These are phyloP conservation scores for Musa balbisiana DNA, from an alignment of 202 grass and related monocot genomes.

Conservation along the genomic window DNA sequence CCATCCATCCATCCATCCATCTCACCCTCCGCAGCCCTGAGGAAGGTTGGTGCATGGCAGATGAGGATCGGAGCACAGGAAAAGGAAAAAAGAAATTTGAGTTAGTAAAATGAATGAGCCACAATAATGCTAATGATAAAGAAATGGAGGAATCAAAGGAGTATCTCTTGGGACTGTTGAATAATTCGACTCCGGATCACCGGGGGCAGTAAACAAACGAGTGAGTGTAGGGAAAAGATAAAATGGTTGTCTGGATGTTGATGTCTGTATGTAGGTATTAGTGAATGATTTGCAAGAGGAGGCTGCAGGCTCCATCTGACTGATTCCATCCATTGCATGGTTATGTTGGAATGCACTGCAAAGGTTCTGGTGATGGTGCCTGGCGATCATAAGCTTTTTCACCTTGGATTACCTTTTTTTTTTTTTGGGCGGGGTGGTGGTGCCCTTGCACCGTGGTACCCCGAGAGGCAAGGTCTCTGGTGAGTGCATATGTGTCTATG, in stretches of 20 bases:
- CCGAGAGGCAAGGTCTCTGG: no score
- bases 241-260: neutral
- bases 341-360: no score
- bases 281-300: neutral
- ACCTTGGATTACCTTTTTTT: neutral
- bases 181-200: neutral
- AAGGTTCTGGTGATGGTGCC: neutral
- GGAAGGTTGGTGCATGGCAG: no score
- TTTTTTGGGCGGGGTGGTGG: no score
- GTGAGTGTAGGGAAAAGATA: neutral
- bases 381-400: neutral
- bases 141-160: no score
- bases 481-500: neutral
- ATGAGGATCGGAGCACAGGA: no score
- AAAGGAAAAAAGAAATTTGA: no score
- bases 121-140: no score
- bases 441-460: neutral
- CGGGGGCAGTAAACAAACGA: neutral
- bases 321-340: neutral
- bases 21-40: no score
- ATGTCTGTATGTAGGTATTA: neutral
- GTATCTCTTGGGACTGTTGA: no score
- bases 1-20: no score
- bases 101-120: no score
- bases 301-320: neutral